These are phyloP conservation scores for Citrus unshiu DNA, from an alignment of 345 rosid species.

Conservation along the genomic window DNA sequence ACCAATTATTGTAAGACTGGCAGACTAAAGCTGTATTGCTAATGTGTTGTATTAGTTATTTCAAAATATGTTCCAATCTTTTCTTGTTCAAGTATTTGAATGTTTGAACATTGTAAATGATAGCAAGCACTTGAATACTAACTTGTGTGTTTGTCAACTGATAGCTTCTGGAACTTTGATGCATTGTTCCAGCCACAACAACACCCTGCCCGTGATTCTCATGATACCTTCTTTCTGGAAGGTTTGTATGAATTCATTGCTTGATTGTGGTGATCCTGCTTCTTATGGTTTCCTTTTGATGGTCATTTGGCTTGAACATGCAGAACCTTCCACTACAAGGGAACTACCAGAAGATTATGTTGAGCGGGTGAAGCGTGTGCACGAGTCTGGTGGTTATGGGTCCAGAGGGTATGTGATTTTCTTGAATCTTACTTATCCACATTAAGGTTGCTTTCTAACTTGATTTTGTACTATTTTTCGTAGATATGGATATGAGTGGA, in stretches of 20 bases:
- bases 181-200: constrained; percentile 96
- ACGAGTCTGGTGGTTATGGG: constrained; percentile 88
- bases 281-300: constrained; percentile 10
- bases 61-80: background rate
- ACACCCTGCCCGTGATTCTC: constrained; percentile 99
- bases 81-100: background rate
- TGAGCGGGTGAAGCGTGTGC: constrained; percentile 69
- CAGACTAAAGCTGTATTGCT: background rate
- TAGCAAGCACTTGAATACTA: background rate
- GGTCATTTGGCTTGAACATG: constrained; percentile 11
- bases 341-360: constrained; percentile 84
- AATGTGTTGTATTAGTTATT: background rate
- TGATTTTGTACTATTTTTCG: background rate
- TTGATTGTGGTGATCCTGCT: background rate
- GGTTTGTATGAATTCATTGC: constrained; percentile 37
- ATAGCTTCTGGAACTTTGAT: constrained; percentile 99
- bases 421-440: background rate
- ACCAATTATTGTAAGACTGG: background rate
- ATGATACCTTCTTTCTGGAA: constrained; percentile 85
- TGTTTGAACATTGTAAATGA: background rate
- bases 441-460: constrained; percentile 3
- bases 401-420: constrained; percentile 68
- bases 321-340: constrained; percentile 81
- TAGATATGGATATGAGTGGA: constrained; percentile 91
- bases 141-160: constrained; percentile 13